Evolutionary conservation across 2,329 filamentous ascomycete species (phyloP).

Genomic region (Epichloe sp.): DNA sequence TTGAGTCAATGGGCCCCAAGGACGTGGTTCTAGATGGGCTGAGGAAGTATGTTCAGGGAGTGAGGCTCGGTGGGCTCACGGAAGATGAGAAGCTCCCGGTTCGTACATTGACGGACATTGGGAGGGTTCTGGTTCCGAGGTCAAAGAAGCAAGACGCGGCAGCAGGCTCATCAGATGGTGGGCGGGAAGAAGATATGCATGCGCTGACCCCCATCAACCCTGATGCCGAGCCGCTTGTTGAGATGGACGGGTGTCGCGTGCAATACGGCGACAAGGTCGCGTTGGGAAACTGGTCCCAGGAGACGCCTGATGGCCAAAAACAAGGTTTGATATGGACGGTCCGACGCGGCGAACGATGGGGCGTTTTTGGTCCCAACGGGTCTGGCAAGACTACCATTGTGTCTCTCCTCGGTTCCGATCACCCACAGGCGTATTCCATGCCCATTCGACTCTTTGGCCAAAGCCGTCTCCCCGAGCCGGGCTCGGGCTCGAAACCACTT

Average conservation of each 20-base stretch:
- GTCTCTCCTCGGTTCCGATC: slow-evolving; percentile 86
- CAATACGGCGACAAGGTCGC: slow-evolving; percentile 66
- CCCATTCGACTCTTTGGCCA: slow-evolving; percentile 79
- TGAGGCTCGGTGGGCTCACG: slow-evolving; percentile 27
- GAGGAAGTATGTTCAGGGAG: slow-evolving; percentile 32
- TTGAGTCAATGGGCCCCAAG: slow-evolving; percentile 54
- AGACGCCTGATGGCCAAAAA: slow-evolving; percentile 31
- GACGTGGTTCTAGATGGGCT: slow-evolving; percentile 44
- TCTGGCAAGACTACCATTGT: slow-evolving; percentile 94
- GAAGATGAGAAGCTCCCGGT: slow-evolving; percentile 38
- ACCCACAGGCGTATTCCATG: slow-evolving; percentile 84
- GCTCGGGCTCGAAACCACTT: slow-evolving; percentile 53
- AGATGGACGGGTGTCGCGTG: slow-evolving; percentile 78
- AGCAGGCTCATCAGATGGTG: not conserved
- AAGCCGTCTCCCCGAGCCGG: slow-evolving; percentile 62
- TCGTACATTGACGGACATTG: slow-evolving; percentile 36
- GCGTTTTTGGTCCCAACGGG: slow-evolving; percentile 84
- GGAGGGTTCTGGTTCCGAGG: slow-evolving; percentile 24
- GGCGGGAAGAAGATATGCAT: slow-evolving; percentile 8
- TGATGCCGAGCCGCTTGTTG: slow-evolving; percentile 57
- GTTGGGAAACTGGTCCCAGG: slow-evolving; percentile 67
- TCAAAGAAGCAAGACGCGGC: slow-evolving; percentile 11
- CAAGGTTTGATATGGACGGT: slow-evolving; percentile 73
- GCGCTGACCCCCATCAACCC: slow-evolving; percentile 12
- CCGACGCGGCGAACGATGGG: slow-evolving; percentile 74